phyloP scores from a whole-genome alignment of 305 asterid species.

The Fraxinus latifolia region DNA sequence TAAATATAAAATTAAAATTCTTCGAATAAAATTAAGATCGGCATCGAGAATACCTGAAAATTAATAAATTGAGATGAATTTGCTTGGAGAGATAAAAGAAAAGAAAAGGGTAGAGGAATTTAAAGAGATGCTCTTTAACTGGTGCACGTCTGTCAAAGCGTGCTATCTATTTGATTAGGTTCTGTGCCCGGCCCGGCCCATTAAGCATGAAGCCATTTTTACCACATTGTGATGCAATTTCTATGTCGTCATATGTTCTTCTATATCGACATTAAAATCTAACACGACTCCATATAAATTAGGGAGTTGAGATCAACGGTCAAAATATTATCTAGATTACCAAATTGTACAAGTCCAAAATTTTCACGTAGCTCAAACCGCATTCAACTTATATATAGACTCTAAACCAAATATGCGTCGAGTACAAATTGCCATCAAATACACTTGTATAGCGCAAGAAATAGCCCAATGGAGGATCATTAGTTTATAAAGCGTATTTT shows the following conservation, averaged over 20 bases:
- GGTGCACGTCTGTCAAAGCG: slow-evolving; percentile 18
- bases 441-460: background rate
- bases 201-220: background rate
- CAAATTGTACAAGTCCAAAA: background rate
- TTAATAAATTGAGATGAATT: slow-evolving; percentile 12
- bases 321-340: background rate
- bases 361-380: background rate
- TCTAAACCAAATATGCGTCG: background rate
- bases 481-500: background rate
- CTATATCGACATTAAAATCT: background rate
- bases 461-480: background rate
- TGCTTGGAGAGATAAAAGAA: slow-evolving; percentile 1
- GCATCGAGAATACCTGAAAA: slow-evolving; percentile 28
- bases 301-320: background rate
- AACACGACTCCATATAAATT: background rate
- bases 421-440: background rate
- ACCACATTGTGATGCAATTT: slow-evolving; percentile 11
- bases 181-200: background rate
- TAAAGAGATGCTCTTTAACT: slow-evolving; percentile 19
- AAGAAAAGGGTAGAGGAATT: slow-evolving; percentile 16
- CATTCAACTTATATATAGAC: background rate
- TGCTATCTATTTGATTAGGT: background rate
- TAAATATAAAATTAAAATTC: slow-evolving; percentile 1
- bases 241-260: background rate
- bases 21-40: background rate